Evolutionary conservation across 2,329 filamentous ascomycete species (phyloP), one percentile per base, ranked within the genome.

Genomic region (Hypoxylon rubiginosum): DNA sequence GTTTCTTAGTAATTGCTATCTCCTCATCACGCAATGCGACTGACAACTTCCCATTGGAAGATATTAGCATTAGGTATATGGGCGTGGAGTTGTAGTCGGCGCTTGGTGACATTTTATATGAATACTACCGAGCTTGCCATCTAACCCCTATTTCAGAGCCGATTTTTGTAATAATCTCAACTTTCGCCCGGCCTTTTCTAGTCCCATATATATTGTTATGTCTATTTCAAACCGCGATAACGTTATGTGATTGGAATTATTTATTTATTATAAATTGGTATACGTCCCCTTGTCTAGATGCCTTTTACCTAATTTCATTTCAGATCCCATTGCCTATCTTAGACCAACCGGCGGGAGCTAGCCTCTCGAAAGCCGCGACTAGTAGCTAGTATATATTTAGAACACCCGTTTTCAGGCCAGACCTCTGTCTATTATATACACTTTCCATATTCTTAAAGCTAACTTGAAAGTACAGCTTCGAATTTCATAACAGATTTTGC

Each of bases 251-350:
- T 17, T 10, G n/a, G n/a, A n/a, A 19, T 7, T 8, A 17, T 19
- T 19, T 8, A 43, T 19, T 19, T 19, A 43, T 43, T 19, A 39
- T 39, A 39, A 39, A 39, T 39, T 17, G 13, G 36, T 39, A 5
- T 39, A 39, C 3, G 13, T 39, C 15, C n/a, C 2, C 8, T 2
- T 39, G 13, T 39, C 39, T 7, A 17, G 3, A 4, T 10, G 19
- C n/a, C n/a, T 43, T 43, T 43, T 17, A 43, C 39, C 39, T 43
- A 43, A 43, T 43, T 43, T 41, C n/a, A 41, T 41, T 17, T n/a
- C 36, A 41, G 10, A 41, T 8, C 39, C 17, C 36, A 39, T 17
- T 39, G 13, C 36, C 36, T 39, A 39, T 43, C 39, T 43, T n/a
- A 43, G n/a, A 43, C n/a, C 8, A 43, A 43, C 19, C 1, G 6